Evolutionary conservation across 257 asterid genomes (phyloP).

Genomic region (Jasminum sambac): DNA sequence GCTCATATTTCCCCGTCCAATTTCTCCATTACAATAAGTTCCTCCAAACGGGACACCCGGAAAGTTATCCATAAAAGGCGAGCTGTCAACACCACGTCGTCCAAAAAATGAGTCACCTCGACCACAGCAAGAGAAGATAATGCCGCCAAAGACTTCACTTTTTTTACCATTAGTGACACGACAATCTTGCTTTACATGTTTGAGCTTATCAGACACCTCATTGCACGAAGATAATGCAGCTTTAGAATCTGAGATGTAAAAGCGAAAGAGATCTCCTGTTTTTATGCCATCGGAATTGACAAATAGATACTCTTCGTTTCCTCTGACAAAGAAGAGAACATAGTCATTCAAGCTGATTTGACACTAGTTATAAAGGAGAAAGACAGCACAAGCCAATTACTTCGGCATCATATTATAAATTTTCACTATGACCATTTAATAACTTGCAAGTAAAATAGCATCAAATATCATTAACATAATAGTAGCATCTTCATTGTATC

Average conservation of each 20-base stretch:
- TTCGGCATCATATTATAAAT: not conserved
- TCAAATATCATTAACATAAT: not conserved
- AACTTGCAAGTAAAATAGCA: not conserved
- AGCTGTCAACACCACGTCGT: slow-evolving; percentile 43
- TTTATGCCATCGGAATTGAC: slow-evolving; percentile 56
- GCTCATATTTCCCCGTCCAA: slow-evolving; percentile 45
- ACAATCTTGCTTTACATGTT: slow-evolving; percentile 38
- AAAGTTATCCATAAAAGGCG: slow-evolving; percentile 64
- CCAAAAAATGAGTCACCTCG: slow-evolving; percentile 68
- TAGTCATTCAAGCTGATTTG: slow-evolving; percentile 4
- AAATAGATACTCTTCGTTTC: slow-evolving; percentile 73
- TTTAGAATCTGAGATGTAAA: slow-evolving; percentile 55
- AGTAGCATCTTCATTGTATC: not conserved
- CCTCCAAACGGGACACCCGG: slow-evolving; percentile 71
- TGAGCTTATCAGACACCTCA: slow-evolving; percentile 40
- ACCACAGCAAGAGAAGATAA: slow-evolving; percentile 72
- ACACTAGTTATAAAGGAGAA: not conserved
- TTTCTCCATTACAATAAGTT: slow-evolving; percentile 73
- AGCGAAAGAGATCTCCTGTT: slow-evolving; percentile 69
- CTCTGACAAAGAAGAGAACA: slow-evolving; percentile 43
- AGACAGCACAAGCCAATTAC: not conserved
- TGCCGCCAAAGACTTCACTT: slow-evolving; percentile 63
- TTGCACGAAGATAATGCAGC: slow-evolving; percentile 47
- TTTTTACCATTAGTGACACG: slow-evolving; percentile 19
- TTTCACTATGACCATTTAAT: not conserved